Base-by-base conservation (phyloP, 2,329 filamentous ascomycete genomes). In the Aspergillus glaucus region DNA sequence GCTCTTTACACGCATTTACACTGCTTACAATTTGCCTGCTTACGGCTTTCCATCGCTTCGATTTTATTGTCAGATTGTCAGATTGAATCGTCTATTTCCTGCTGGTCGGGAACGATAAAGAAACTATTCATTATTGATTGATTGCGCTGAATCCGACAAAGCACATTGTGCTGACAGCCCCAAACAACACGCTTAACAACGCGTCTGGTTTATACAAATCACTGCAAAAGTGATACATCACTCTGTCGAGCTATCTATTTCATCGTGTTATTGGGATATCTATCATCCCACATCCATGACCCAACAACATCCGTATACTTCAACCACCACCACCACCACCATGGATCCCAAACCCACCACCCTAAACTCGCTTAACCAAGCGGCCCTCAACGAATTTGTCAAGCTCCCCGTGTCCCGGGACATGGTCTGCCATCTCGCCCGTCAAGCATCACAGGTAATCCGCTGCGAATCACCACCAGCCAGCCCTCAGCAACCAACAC, bases 401-500 rank as follows among this genome's bases (percentile, higher is more conserved):
- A 67, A 67, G 46, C 63, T 67, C 40, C 72, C 73, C n/a, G 74
- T 76, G 12, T 70, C 72, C 28, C 65, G 67, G 22, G 71, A 73
- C 44, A 77, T 77, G 74, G 64, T 77, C 30, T 62, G 65, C 24
- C 68, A 76, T 58, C 58, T 77, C 54, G 74, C 74, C 42, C 60
- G 68, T 46, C 69, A 76, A 51, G 73, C 74, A 14, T 67, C 70
- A 9, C 61, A 65, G 60, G 74, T 77, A 59, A 77, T 77, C 54
- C 68, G 71, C 50, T 77, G 74, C 56, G 74, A 76, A 52, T 60
- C 73, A 64, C 56, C 95, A 52, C 63, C 69, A 62, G 69, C 62
- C 46, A 59, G 66, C 59, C 58, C 57, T 56, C 54, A 59, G 66
- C 66, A 66, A 64, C 79, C 76, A 19, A 83, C 81, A 34, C 81